phyloP scores from a whole-genome alignment of 352 stramenopile genomes.

The Elongisporangium senticosum region DNA sequence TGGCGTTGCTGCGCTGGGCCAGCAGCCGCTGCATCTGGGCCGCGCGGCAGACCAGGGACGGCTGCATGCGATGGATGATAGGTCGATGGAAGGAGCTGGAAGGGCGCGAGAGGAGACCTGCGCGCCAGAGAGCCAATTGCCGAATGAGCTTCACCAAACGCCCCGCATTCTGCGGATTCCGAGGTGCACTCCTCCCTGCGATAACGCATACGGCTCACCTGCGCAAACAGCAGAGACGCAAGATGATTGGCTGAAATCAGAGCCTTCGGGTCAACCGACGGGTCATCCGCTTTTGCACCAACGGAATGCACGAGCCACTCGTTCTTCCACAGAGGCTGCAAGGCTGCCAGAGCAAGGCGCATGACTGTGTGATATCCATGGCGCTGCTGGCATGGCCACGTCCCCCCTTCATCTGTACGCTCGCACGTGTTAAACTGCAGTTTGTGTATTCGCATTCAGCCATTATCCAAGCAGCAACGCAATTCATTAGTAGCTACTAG shows the following conservation, averaged over 20 bases:
- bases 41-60: slow-evolving; percentile 13
- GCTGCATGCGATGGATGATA: slow-evolving; percentile 16
- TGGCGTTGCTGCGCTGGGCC: slow-evolving; percentile 2
- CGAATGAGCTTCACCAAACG: background rate
- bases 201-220: background rate
- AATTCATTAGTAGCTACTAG: background rate
- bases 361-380: no score
- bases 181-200: background rate
- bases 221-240: background rate
- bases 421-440: background rate
- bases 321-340: background rate
- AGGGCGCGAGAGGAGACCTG: background rate
- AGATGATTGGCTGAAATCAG: background rate
- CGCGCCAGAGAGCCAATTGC: slow-evolving; percentile 3
- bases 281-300: background rate
- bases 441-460: background rate
- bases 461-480: background rate
- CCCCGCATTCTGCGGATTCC: background rate
- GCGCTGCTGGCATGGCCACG: no score
- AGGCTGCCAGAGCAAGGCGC: no score
- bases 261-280: background rate
- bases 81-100: background rate
- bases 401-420: no score
- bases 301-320: background rate
- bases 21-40: background rate